Percentiles rank a stretch among this genome's conserved stretches.
Conservation (phyloP, 306 rosid genomes). For the Cyclanthera cordifolia region DNA sequence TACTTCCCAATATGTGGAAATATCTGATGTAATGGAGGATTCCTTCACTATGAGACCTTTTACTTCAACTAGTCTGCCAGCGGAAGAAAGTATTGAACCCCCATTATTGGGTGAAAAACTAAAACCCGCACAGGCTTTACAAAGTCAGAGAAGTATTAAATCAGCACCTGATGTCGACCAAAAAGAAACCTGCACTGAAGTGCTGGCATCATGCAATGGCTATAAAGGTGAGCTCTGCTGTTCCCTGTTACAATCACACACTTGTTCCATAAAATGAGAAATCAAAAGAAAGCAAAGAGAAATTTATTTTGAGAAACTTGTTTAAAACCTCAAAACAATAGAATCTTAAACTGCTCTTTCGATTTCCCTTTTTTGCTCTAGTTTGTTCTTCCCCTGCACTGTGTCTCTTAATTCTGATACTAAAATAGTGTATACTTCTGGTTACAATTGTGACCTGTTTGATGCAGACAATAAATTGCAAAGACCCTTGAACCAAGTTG, state of each 20-base stretch:
- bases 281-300: neutral
- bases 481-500: conserved; percentile 33
- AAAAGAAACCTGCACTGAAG: conserved; percentile 29
- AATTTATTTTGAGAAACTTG: neutral
- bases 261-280: neutral
- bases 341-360: neutral
- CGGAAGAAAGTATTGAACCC: conserved; percentile 48
- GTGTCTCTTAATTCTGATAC: neutral
- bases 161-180: conserved; percentile 30
- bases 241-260: conserved; percentile 15
- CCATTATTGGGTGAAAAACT: conserved; percentile 39
- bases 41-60: conserved; percentile 87
- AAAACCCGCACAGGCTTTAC: conserved; percentile 35
- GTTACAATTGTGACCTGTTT: conserved; percentile 23
- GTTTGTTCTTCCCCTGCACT: neutral
- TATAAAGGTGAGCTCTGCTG: conserved; percentile 43
- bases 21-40: conserved; percentile 83
- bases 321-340: neutral
- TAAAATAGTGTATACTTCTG: neutral
- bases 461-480: conserved; percentile 47
- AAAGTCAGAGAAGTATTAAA: conserved; percentile 29
- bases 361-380: neutral
- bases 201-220: conserved; percentile 30
- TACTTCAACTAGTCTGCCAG: conserved; percentile 39
- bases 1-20: conserved; percentile 81